Percentiles rank a stretch among this genome's conserved stretches.
These are phyloP conservation scores for Knufia petricola DNA, from an alignment of 2,329 filamentous ascomycete genomes.

Conservation along the genomic window DNA sequence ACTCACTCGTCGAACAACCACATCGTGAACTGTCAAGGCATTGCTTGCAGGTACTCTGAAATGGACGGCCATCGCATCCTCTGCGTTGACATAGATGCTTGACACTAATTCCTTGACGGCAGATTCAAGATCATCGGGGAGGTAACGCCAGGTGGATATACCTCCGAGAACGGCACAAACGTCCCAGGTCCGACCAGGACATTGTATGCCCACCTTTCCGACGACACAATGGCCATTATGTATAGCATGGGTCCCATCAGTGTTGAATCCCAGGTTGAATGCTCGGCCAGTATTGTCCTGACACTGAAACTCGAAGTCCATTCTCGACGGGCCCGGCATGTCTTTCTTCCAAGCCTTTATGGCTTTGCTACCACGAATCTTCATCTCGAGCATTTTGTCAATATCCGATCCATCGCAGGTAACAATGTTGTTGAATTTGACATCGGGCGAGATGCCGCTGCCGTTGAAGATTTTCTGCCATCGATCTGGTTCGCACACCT, in stretches of 20 bases:
- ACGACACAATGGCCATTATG: constrained; percentile 24
- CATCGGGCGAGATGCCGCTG: not conserved
- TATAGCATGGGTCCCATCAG: constrained; percentile 26
- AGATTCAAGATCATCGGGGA: constrained; percentile 23
- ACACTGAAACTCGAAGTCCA: constrained; percentile 34
- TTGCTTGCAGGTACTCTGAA: constrained; percentile 25
- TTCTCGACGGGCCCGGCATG: constrained; percentile 7
- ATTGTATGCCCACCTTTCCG: constrained; percentile 32
- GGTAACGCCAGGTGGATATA: constrained; percentile 20
- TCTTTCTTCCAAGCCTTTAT: not conserved
- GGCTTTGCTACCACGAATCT: constrained; percentile 15
- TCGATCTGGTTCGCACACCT: constrained; percentile 16
- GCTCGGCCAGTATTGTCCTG: constrained; percentile 24
- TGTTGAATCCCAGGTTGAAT: constrained; percentile 29
- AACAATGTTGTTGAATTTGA: constrained; percentile 30
- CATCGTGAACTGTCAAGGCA: constrained; percentile 16
- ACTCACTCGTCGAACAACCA: constrained; percentile 11
- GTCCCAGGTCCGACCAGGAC: constrained; percentile 33
- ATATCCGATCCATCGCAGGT: constrained; percentile 34
- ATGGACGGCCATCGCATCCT: constrained; percentile 19
- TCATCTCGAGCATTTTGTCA: constrained; percentile 31
- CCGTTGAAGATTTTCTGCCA: constrained; percentile 28
- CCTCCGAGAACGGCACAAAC: constrained; percentile 27
- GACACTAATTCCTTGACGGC: constrained; percentile 27
- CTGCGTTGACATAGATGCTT: constrained; percentile 28